Conservation (phyloP, 2,329 filamentous ascomycete genomes). For the Microdochium bolleyi region DNA sequence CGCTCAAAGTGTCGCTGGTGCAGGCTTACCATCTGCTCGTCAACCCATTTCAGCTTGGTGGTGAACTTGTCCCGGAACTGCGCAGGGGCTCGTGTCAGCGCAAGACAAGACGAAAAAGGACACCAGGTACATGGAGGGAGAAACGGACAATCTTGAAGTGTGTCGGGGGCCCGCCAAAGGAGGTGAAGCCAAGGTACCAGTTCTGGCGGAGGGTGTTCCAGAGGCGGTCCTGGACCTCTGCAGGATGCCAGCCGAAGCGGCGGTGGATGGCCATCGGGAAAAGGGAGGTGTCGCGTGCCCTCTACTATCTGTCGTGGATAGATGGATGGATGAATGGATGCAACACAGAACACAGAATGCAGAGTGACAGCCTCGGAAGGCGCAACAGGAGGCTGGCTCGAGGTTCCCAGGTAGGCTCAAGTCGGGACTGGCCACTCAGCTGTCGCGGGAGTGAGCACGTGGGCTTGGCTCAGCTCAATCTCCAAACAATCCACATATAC, state of each 20-base stretch:
- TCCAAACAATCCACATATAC: too few species aligned
- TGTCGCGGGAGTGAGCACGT: background rate
- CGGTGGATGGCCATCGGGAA: background rate
- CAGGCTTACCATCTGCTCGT: slow-evolving; percentile 53
- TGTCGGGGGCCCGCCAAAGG: background rate
- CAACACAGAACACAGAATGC: background rate
- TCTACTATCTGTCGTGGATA: background rate
- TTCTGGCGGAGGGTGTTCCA: background rate
- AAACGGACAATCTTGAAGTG: background rate
- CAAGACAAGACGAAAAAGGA: background rate
- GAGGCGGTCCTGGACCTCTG: background rate
- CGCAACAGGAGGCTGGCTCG: background rate
- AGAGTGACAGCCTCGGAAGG: background rate
- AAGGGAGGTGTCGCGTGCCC: background rate
- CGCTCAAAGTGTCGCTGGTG: background rate
- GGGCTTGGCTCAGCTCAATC: background rate
- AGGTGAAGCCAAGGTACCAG: background rate
- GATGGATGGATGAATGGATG: background rate
- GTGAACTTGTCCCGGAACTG: slow-evolving; percentile 55
- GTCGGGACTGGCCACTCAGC: background rate
- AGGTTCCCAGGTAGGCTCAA: background rate
- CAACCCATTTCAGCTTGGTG: slow-evolving; percentile 52
- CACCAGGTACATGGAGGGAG: background rate
- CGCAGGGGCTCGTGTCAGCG: background rate
- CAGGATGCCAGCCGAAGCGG: background rate